Evolutionary conservation across 140 eudicot species (phyloP).

Genomic region (Oenanthe javanica): DNA sequence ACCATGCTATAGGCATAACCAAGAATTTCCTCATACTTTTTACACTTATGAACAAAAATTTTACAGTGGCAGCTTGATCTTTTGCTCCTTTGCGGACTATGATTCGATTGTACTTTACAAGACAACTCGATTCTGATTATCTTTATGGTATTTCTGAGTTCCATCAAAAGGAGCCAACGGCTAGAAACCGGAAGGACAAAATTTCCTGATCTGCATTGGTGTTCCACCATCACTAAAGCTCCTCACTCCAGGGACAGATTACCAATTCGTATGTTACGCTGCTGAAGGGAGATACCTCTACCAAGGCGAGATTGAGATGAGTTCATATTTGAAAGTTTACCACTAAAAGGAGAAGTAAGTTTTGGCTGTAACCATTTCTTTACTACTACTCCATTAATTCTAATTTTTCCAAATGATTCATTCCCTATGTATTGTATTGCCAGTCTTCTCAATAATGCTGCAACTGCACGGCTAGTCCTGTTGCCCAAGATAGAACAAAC

Average conservation of each 20-base stretch:
- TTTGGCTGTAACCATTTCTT: slow-evolving; percentile 90
- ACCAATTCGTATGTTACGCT: slow-evolving; percentile 66
- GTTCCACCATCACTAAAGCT: not conserved
- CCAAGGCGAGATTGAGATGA: slow-evolving; percentile 49
- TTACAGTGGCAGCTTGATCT: slow-evolving; percentile 1
- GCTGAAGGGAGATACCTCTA: slow-evolving; percentile 57
- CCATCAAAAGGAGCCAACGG: not conserved
- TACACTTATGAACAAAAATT: slow-evolving; percentile 9
- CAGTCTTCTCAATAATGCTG: slow-evolving; percentile 77
- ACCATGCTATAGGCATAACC: not conserved
- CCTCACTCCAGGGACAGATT: slow-evolving; percentile 50
- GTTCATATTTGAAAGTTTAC: slow-evolving; percentile 33
- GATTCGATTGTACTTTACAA: not conserved
- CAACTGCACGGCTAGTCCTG: slow-evolving; percentile 75
- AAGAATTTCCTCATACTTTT: not conserved
- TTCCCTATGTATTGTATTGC: slow-evolving; percentile 74
- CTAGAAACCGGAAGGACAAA: not conserved
- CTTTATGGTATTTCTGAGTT: not conserved
- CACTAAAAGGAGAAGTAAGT: slow-evolving; percentile 44
- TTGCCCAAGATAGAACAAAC: slow-evolving; percentile 13
- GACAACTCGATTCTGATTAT: not conserved
- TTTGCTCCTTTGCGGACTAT: not conserved
- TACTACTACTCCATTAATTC: slow-evolving; percentile 62
- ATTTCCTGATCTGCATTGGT: not conserved
- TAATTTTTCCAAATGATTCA: slow-evolving; percentile 75